Percentiles rank a stretch among this genome's conserved stretches.
phyloP scores from a whole-genome alignment of 2,329 filamentous ascomycete species.

The Fusarium sp. region DNA sequence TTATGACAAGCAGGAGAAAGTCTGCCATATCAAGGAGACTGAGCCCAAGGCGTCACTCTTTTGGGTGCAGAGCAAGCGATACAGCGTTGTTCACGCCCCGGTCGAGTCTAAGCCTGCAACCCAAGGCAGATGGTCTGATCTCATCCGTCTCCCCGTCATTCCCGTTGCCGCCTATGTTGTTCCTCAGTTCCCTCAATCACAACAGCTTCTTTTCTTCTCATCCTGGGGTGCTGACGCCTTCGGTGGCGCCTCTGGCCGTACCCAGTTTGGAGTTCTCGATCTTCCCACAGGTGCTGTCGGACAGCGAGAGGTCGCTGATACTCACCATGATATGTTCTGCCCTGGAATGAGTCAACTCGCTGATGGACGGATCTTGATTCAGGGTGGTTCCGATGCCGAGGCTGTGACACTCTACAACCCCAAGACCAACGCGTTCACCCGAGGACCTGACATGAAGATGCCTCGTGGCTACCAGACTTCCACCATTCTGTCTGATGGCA shows the following conservation, averaged over 20 bases:
- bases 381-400: conserved; percentile 63
- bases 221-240: conserved; percentile 32
- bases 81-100: conserved; percentile 23
- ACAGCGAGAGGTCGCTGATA: conserved; percentile 52
- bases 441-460: conserved; percentile 57
- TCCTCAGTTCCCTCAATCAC: conserved; percentile 23
- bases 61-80: conserved; percentile 32
- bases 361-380: conserved; percentile 62
- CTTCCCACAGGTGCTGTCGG: conserved; percentile 23
- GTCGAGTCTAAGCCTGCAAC: neutral
- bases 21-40: conserved; percentile 31
- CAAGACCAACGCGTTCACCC: conserved; percentile 52
- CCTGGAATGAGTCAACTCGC: conserved; percentile 63
- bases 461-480: conserved; percentile 65
- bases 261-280: conserved; percentile 24
- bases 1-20: conserved; percentile 36
- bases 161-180: conserved; percentile 37
- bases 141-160: conserved; percentile 30
- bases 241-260: conserved; percentile 30
- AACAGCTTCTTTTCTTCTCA: conserved; percentile 34
- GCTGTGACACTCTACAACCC: conserved; percentile 62
- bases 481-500: conserved; percentile 62
- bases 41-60: conserved; percentile 29
- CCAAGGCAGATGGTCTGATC: conserved; percentile 28
- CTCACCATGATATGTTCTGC: conserved; percentile 67